Evolutionary conservation across 805 yeast genomes (phyloP).

Genomic region (Metschnikowia santaceciliae): DNA sequence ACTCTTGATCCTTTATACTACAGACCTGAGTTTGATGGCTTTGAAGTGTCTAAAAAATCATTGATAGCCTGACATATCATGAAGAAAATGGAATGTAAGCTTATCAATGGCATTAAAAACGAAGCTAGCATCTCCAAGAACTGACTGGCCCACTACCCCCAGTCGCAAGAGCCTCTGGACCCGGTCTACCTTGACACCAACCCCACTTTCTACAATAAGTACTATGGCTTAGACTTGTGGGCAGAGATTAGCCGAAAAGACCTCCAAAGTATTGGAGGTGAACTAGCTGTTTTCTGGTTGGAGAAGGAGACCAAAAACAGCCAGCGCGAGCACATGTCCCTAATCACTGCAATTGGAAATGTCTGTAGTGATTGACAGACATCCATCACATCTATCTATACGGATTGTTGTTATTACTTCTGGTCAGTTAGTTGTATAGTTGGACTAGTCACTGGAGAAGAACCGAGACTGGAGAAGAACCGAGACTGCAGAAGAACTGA

Average conservation of each 20-base stretch:
- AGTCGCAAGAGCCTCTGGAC: conserved; percentile 12
- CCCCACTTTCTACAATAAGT: conserved; percentile 63
- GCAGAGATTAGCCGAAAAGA: conserved; percentile 19
- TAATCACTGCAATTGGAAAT: conserved; percentile 11
- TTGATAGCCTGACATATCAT: conserved; percentile 36
- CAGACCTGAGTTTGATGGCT: no score
- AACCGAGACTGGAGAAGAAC: no score
- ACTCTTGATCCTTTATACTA: no score
- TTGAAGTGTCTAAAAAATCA: no score
- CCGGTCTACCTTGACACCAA: conserved; percentile 30
- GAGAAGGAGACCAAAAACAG: no score
- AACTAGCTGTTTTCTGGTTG: conserved; percentile 17
- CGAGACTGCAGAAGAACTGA: no score
- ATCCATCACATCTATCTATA: no score
- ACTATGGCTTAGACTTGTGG: conserved; percentile 36
- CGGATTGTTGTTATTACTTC: no score
- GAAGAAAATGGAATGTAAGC: conserved; percentile 71
- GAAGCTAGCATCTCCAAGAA: conserved; percentile 55
- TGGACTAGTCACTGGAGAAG: no score
- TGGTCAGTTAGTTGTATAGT: no score
- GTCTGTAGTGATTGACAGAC: not conserved
- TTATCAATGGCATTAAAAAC: conserved; percentile 65
- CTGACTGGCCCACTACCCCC: conserved; percentile 48
- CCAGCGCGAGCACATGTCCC: conserved; percentile 14
- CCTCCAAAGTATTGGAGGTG: conserved; percentile 19